Conservation (phyloP, 1,284 basidiomycete genomes). For the Sanghuangporus baumii region DNA sequence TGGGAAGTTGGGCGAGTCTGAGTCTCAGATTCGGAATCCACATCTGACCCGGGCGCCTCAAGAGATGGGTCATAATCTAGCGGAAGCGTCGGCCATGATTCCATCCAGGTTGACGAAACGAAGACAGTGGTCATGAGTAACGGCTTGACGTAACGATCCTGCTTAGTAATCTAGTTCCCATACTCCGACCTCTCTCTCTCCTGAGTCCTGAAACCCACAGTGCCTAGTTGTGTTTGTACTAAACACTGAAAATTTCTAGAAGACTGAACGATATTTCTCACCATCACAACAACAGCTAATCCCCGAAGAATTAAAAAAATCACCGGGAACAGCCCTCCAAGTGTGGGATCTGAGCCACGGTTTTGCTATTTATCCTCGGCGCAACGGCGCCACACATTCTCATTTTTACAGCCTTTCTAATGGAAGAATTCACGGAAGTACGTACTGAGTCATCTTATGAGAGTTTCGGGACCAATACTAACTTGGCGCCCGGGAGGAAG, state of each 20-base stretch:
- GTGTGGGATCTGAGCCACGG: too few relatives aligned
- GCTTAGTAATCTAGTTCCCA: too few relatives aligned
- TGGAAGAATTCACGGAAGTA: conserved; percentile 60
- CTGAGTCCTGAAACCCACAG: too few relatives aligned
- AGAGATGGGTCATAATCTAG: conserved; percentile 41
- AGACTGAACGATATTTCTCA: too few relatives aligned
- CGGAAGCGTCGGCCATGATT: neutral
- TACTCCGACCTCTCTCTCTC: too few relatives aligned
- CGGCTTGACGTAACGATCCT: too few relatives aligned
- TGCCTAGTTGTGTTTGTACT: too few relatives aligned
- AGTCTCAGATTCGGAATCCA: conserved; percentile 7
- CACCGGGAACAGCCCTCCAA: too few relatives aligned
- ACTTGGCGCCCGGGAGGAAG: conserved; percentile 31
- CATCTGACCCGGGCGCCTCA: conserved; percentile 47
- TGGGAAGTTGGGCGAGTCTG: conserved; percentile 2
- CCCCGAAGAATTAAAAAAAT: too few relatives aligned
- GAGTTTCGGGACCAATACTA: neutral
- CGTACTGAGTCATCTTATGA: conserved; percentile 10
- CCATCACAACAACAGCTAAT: too few relatives aligned
- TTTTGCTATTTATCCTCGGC: neutral
- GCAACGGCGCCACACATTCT: neutral
- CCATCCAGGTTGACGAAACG: neutral
- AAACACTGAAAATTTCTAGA: too few relatives aligned
- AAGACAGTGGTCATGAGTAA: neutral
- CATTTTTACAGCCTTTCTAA: conserved; percentile 17